Percentiles rank a stretch among this genome's conserved stretches.
phyloP scores from a whole-genome alignment of 148 eudicot species.

The Nyssa sinensis region DNA sequence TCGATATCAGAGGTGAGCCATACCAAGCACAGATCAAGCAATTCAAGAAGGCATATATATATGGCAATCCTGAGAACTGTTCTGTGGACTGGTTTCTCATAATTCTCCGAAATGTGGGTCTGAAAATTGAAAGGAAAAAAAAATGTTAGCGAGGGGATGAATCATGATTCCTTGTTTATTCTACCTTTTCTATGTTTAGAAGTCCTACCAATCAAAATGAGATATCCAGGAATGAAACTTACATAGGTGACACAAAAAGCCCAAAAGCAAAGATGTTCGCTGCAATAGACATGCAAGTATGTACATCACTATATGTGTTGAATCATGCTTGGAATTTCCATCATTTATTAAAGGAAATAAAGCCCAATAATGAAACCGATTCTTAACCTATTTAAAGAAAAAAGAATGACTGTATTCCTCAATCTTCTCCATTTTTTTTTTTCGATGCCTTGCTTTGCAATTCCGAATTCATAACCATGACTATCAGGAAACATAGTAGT shows the following conservation, averaged over 20 bases:
- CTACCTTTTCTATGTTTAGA: background rate
- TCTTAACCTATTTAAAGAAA: no score
- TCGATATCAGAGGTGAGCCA: conserved; percentile 52
- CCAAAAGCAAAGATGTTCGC: conserved; percentile 84
- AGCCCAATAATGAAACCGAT: background rate
- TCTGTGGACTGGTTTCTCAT: conserved; percentile 54
- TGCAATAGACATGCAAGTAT: conserved; percentile 24
- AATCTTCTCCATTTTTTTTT: no score
- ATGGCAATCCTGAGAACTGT: conserved; percentile 65
- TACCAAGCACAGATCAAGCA: conserved; percentile 68
- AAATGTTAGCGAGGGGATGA: background rate
- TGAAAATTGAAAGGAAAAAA: conserved; percentile 15
- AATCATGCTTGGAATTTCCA: background rate
- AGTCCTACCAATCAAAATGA: conserved; percentile 2
- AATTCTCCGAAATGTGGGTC: conserved; percentile 61
- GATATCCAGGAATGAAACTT: conserved; percentile 26
- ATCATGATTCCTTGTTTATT: background rate
- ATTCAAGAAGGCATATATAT: conserved; percentile 59
- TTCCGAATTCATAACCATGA: no score
- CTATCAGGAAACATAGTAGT: background rate
- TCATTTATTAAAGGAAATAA: background rate
- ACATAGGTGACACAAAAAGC: conserved; percentile 79
- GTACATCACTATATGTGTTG: background rate
- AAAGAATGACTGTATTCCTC: no score
- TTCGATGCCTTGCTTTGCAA: no score